phyloP scores from a whole-genome alignment of 2,329 filamentous ascomycete genomes.

The Aspergillus persii region DNA sequence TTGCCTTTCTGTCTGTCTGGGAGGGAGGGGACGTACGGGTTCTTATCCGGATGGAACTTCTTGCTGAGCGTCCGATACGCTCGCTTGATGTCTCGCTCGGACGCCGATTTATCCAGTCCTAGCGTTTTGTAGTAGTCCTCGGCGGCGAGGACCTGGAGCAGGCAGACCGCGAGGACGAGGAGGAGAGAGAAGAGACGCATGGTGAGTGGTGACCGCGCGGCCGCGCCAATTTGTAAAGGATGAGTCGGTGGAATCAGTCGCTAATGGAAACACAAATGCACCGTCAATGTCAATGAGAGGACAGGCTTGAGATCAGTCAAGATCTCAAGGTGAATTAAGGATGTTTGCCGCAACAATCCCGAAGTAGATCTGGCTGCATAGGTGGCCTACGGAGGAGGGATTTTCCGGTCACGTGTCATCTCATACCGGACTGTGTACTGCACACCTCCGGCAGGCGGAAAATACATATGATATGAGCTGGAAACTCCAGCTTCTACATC shows the following conservation, averaged over 20 bases:
- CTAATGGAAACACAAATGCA: no score
- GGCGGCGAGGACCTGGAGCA: conserved; percentile 41
- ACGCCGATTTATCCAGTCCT: conserved; percentile 73
- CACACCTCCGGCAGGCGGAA: no score
- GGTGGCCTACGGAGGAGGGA: neutral
- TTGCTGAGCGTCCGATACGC: conserved; percentile 91
- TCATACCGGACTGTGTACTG: no score
- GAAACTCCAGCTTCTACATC: no score
- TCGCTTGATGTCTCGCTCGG: conserved; percentile 85
- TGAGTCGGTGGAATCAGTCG: no score
- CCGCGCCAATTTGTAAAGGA: neutral
- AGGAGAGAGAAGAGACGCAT: conserved; percentile 38
- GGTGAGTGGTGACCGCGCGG: conserved; percentile 19
- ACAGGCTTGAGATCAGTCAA: conserved; percentile 18
- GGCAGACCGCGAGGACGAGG: conserved; percentile 33
- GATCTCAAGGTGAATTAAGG: conserved; percentile 12
- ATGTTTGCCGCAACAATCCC: neutral
- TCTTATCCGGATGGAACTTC: conserved; percentile 97
- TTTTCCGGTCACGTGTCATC: neutral
- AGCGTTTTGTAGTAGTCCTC: conserved; percentile 66
- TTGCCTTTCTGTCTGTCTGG: no score
- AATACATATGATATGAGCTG: no score
- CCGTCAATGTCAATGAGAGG: neutral
- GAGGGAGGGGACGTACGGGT: conserved; percentile 63
- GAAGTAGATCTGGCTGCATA: neutral